Percentiles rank a stretch among this genome's conserved stretches.
phyloP scores from a whole-genome alignment of 768 basidiomycete species.

The Suillus occidentalis region DNA sequence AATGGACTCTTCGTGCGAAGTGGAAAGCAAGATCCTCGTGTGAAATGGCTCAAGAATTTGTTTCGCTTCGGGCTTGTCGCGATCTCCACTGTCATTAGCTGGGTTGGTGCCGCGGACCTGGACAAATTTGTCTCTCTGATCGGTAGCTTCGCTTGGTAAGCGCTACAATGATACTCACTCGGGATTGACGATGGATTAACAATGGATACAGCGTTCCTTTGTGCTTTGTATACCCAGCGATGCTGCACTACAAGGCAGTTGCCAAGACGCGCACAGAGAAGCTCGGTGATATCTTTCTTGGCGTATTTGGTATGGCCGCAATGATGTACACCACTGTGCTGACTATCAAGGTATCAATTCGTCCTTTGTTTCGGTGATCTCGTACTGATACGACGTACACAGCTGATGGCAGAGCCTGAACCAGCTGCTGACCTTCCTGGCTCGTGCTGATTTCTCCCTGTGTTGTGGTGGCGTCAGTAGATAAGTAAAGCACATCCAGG shows the following conservation, averaged over 20 bases:
- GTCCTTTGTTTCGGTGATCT: slow-evolving; percentile 1
- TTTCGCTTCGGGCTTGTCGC: slow-evolving; percentile 76
- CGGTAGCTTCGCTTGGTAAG: slow-evolving; percentile 92
- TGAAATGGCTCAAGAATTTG: slow-evolving; percentile 98
- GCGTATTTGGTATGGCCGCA: slow-evolving; percentile 71
- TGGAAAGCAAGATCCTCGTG: slow-evolving; percentile 75
- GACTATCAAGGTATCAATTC: slow-evolving; percentile 61
- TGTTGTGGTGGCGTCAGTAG: not conserved
- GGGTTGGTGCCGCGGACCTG: slow-evolving; percentile 81
- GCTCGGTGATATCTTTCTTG: slow-evolving; percentile 65
- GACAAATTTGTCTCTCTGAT: slow-evolving; percentile 96
- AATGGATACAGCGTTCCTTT: slow-evolving; percentile 69
- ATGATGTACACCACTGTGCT: slow-evolving; percentile 80
- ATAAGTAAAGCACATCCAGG: not conserved
- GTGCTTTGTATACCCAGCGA: slow-evolving; percentile 91
- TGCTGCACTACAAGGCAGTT: slow-evolving; percentile 89
- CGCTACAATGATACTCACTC: slow-evolving; percentile 1
- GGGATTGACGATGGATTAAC: slow-evolving; percentile 12
- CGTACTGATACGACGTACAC: slow-evolving; percentile 13
- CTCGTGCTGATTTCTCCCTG: slow-evolving; percentile 21
- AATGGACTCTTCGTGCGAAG: slow-evolving; percentile 88
- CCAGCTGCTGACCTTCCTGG: slow-evolving; percentile 40
- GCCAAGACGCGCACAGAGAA: slow-evolving; percentile 70
- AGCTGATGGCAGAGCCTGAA: slow-evolving; percentile 64
- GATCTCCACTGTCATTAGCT: slow-evolving; percentile 79